A percentile compares a stretch with the other conserved stretches of the same genome.
phyloP scores from a whole-genome alignment of 2,329 filamentous ascomycete species.

The Diaporthe batatas region DNA sequence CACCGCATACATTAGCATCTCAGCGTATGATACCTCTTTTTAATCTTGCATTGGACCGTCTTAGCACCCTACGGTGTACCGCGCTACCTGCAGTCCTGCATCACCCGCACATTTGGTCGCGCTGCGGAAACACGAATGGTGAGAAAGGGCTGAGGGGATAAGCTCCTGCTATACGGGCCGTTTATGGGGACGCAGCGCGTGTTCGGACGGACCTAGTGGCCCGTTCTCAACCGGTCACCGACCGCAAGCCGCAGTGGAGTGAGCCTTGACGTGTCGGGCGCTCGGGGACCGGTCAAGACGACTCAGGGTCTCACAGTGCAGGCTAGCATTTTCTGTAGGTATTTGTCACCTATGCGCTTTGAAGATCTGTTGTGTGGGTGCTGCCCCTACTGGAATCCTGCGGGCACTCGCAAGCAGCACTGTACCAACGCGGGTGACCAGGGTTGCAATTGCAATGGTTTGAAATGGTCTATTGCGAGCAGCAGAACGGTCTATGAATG shows the following conservation, averaged over 20 bases:
- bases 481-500: constrained; percentile 4
- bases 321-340: background rate
- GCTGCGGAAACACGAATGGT: background rate
- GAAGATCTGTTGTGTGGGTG: background rate
- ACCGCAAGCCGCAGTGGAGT: background rate
- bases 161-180: background rate
- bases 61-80: background rate
- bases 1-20: constrained; percentile 25
- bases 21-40: constrained; percentile 22
- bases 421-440: background rate
- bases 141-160: too few species aligned
- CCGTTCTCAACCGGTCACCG: background rate
- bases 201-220: background rate
- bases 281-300: background rate
- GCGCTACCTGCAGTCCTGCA: background rate
- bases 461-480: background rate
- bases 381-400: background rate
- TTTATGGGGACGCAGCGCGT: background rate
- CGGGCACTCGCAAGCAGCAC: background rate
- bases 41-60: background rate
- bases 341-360: background rate
- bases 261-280: background rate
- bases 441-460: background rate
- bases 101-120: background rate
- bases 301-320: constrained; percentile 3